phyloP scores from a whole-genome alignment of 176 grass and related monocot genomes.

The Avena sativa region DNA sequence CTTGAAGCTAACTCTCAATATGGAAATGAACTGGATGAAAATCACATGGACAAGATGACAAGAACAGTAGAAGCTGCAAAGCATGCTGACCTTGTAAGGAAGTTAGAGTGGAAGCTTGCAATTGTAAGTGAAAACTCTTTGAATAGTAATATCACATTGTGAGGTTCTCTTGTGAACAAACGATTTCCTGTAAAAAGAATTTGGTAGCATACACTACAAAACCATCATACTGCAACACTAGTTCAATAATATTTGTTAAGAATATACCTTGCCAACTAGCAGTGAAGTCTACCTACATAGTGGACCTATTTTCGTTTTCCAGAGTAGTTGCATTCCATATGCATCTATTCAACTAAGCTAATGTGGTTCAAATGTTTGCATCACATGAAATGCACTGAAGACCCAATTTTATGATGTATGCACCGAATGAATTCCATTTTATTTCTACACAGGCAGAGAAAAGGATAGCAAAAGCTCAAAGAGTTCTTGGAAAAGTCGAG shows the following conservation, averaged over 20 bases:
- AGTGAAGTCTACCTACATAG: slow-evolving; percentile 17
- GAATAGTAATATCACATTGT: slow-evolving; percentile 31
- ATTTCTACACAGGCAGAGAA: slow-evolving; percentile 65
- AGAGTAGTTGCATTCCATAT: slow-evolving; percentile 29
- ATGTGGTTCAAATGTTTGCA: slow-evolving; percentile 13
- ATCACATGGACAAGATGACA: slow-evolving; percentile 59
- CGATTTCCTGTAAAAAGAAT: slow-evolving; percentile 21
- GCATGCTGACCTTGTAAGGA: slow-evolving; percentile 74
- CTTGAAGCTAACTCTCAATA: slow-evolving; percentile 72
- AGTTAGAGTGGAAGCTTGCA: slow-evolving; percentile 81
- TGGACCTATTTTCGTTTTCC: slow-evolving; percentile 19
- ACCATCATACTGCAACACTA: neutral
- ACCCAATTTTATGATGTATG: slow-evolving; percentile 18
- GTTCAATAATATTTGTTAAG: neutral
- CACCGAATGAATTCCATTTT: slow-evolving; percentile 24
- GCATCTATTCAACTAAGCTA: neutral
- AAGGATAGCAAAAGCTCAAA: slow-evolving; percentile 81
- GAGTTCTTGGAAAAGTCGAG: slow-evolving; percentile 84
- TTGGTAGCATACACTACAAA: neutral
- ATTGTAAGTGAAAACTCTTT: slow-evolving; percentile 60
- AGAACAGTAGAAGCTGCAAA: slow-evolving; percentile 73
- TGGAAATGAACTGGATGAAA: slow-evolving; percentile 62
- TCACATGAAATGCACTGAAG: slow-evolving; percentile 20
- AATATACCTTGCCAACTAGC: slow-evolving; percentile 18
- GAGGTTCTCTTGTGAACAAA: slow-evolving; percentile 9